These are phyloP conservation scores for Eucalyptus pauciflora DNA, from an alignment of 345 rosid species.

Conservation along the genomic window DNA sequence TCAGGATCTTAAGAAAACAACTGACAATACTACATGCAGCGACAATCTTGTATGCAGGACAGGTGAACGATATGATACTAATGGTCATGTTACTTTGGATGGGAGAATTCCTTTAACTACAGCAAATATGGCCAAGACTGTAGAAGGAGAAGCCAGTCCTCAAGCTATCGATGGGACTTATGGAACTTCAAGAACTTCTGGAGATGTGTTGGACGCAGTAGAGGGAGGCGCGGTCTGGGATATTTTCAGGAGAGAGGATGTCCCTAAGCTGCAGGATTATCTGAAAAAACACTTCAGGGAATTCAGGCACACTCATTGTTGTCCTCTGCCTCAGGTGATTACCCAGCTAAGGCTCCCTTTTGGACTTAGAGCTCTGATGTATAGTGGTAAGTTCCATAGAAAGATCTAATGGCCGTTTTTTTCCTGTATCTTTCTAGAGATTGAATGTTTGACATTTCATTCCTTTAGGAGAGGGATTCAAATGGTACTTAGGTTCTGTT, in stretches of 20 bases:
- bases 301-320: conserved; percentile 55
- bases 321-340: conserved; percentile 44
- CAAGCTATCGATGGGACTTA: not conserved
- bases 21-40: not conserved
- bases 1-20: not conserved
- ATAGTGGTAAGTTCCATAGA: not conserved
- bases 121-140: not conserved
- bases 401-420: not conserved
- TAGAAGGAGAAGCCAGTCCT: not conserved
- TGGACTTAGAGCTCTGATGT: not conserved
- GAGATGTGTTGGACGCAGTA: not conserved
- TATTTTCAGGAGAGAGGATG: conserved; percentile 68
- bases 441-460: not conserved
- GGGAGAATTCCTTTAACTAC: not conserved
- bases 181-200: not conserved
- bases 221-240: conserved; percentile 76
- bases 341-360: not conserved
- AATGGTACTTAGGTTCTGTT: not conserved
- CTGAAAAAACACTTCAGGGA: conserved; percentile 54
- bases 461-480: not conserved
- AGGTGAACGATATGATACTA: not conserved
- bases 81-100: not conserved
- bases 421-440: not conserved
- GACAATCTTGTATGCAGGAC: not conserved
- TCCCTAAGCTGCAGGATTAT: conserved; percentile 49